phyloP scores from a whole-genome alignment of 352 stramenopile genomes.

The Phytophthora citrophthora region DNA sequence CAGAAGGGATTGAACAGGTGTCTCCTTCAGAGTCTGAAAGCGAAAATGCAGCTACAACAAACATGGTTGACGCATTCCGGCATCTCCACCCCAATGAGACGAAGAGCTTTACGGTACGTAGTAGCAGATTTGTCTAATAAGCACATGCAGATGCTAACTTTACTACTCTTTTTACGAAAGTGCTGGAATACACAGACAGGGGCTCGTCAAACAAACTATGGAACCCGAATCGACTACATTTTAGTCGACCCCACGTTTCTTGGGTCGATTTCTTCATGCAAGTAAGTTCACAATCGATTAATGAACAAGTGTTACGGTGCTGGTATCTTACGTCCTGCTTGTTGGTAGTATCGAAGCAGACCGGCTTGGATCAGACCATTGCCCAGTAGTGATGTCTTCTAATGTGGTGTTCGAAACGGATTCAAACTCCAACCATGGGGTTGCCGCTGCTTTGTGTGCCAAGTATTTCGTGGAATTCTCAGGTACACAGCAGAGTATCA shows the following conservation, averaged over 20 bases:
- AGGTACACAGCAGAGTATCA: constrained; percentile 76
- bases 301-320: not conserved
- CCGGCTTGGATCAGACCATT: constrained; percentile 80
- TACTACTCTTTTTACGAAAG: constrained; percentile 18
- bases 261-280: constrained; percentile 57
- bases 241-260: constrained; percentile 68
- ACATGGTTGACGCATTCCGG: constrained; percentile 84
- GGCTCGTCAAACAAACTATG: constrained; percentile 91
- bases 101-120: constrained; percentile 83
- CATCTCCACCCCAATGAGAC: constrained; percentile 71
- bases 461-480: constrained; percentile 82
- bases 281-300: constrained; percentile 34
- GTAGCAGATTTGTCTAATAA: not conserved
- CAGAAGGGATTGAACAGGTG: constrained; percentile 12
- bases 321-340: not conserved
- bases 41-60: not conserved
- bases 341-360: constrained; percentile 54
- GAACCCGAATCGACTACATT: constrained; percentile 92
- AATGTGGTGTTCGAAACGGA: constrained; percentile 41
- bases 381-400: constrained; percentile 63
- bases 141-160: not conserved
- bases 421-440: constrained; percentile 16
- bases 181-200: constrained; percentile 90
- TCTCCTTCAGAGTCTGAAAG: not conserved
- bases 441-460: constrained; percentile 59